Conservation (phyloP, 2,329 filamentous ascomycete genomes). For the Boeremia exigua region DNA sequence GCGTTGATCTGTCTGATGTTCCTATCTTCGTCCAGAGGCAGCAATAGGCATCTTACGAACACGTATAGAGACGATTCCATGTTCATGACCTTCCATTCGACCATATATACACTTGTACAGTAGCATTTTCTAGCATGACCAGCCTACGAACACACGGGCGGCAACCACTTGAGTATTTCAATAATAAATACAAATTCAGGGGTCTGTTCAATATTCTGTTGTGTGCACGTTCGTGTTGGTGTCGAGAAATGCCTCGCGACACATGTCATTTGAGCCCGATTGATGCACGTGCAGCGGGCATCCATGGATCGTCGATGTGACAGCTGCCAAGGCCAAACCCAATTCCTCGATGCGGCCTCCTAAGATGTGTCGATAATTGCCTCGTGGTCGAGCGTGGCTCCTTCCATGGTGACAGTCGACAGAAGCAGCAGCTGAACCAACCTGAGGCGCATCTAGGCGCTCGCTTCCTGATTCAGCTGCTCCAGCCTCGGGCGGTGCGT, state of each 20-base stretch:
- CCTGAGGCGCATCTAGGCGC: background rate
- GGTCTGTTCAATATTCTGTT: background rate
- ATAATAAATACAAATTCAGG: background rate
- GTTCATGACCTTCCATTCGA: conserved; percentile 12
- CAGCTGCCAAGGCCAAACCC: background rate
- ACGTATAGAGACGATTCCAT: background rate
- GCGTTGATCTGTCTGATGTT: conserved; percentile 43
- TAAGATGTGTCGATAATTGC: conserved; percentile 2
- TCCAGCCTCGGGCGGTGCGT: background rate
- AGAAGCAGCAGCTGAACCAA: no score
- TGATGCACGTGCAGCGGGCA: conserved; percentile 9
- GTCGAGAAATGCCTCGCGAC: conserved; percentile 5
- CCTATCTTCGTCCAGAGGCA: conserved; percentile 36
- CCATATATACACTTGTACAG: background rate
- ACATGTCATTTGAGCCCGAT: background rate
- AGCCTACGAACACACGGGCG: background rate
- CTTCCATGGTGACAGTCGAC: background rate
- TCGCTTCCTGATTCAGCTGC: background rate
- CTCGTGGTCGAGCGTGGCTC: conserved; percentile 1
- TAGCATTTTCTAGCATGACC: conserved; percentile 3
- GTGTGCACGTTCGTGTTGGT: background rate
- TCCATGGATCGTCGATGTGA: background rate
- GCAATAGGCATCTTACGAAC: background rate
- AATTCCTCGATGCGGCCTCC: background rate
- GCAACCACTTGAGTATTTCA: conserved; percentile 1